These are phyloP conservation scores for Xanthoparmelia taractica DNA, from an alignment of 495 filamentous ascomycete species.

Conservation along the genomic window DNA sequence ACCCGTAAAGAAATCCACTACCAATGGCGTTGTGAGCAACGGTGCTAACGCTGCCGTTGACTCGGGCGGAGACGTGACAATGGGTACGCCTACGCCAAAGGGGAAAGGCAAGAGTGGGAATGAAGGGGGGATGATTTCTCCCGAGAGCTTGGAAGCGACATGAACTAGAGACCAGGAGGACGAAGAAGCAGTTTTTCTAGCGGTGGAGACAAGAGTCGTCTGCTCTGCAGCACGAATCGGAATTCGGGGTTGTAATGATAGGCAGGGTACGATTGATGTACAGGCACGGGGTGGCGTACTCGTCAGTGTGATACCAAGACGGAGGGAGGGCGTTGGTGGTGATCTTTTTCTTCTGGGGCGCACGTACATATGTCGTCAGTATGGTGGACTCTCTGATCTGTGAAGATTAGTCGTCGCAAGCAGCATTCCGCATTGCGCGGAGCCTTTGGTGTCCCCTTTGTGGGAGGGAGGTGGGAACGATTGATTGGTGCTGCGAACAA, in stretches of 20 bases:
- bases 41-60: background rate
- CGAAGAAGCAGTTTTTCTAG: background rate
- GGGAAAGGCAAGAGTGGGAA: conserved; percentile 46
- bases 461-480: background rate
- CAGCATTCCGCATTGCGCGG: background rate
- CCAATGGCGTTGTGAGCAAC: conserved; percentile 17
- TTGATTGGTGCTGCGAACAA: background rate
- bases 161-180: background rate
- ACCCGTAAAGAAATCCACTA: conserved; percentile 31
- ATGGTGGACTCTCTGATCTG: no score
- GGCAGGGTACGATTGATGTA: conserved; percentile 6
- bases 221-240: background rate
- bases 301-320: conserved; percentile 4
- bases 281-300: conserved; percentile 2
- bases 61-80: background rate
- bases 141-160: conserved; percentile 25
- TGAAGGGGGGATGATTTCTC: conserved; percentile 42
- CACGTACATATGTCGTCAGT: conserved; percentile 8
- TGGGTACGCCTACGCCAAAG: conserved; percentile 36
- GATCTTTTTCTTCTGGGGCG: no score
- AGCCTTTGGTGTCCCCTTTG: background rate
- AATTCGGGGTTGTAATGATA: conserved; percentile 14
- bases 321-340: background rate
- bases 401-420: background rate
- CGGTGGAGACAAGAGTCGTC: background rate